Evolutionary conservation across 495 filamentous ascomycete genomes (phyloP), one percentile per base, ranked within the genome.

Genomic region (Xylaria curta): DNA sequence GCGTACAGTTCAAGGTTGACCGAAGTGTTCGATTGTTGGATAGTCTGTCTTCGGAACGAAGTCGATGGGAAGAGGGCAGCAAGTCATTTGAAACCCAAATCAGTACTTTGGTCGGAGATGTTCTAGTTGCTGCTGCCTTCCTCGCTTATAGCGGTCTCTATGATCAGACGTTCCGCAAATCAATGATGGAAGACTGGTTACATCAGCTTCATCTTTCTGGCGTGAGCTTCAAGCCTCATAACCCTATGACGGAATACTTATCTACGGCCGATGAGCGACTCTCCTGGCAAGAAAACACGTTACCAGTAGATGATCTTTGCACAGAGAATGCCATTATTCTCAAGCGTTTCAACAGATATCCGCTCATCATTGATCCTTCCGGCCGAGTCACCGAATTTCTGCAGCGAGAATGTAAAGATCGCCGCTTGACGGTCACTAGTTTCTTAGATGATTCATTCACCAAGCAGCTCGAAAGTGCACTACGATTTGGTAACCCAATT

Each of bases 261-360:
- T 99, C 96, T 7, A 97, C 95, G 62, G 96, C 96, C 9, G 96
- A 99, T 78, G 95, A 98, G 82, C 89, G 97, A 71, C 87, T 98
- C 47, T 87, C 90, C 56, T 99, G 96, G 96, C 97, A 98, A 83
- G 91, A 92, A 68, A 91, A 98, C 79, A 91, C 92, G n/a, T 85
- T 99, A 36, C 96, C 96, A 12, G 97, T 98, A n/a, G 96, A 99
- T 77, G 97, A 99, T 77, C 89, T 99, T 38, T 98, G 97, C 85
- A 99, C 96, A 0, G 96, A 99, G 79, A 99, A 99, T 76, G 96
- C 96, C 65, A 98, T 99, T 75, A 91, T 99, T 72, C 86, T 99
- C 66, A 95, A 97, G 84, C 88, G 95, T 51, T 99, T 97, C 88
- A 98, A 99, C 86, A 89, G 96, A 69, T 99, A 99, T 80, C 96